Evolutionary conservation across 768 basidiomycete genomes (phyloP), one percentile per base, ranked within the genome.

Genomic region (Cyclocybe cylindracea): DNA sequence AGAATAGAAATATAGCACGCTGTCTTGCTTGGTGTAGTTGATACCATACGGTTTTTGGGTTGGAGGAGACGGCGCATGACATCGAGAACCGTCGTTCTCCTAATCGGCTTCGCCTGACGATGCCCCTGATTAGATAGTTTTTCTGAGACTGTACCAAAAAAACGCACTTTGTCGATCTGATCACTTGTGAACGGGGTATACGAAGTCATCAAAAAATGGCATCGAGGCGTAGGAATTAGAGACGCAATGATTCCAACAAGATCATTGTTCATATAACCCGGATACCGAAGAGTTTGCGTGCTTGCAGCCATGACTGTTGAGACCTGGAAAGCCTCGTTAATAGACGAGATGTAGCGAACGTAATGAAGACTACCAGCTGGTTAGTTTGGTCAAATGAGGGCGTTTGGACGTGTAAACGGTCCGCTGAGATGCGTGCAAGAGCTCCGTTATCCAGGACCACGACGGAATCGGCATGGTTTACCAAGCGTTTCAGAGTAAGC

Each of bases 211-310:
- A 99, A 80, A 79, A 98, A 98, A 70, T 99, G 96, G 66, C 95
- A 98, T 44, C 95, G 82, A 24, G 96, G 96, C 3, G 96, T 98
- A 2, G 96, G 96, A 58, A 99, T 98, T 46, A 99, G 82, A 11
- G 92, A 94, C 5, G 96, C 94, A 50, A 98, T 89, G 56, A 99
- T 95, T 24, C 95, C 93, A 58, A 98, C 95, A 35, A 98, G 83
- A 64, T 99, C 96, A 61, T 98, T 99, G 77, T 98, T 98, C 95
- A 98, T 98, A 70, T 98, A 98, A 44, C 94, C 92, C 0, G 96
- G 96, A 72, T 97, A 99, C 61, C 96, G 84, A 19, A 99, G 81
- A 10, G 96, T 98, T 63, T 95, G 93, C 0, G 96, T 99, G 56
- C 92, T 95, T 9, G 95, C 96, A 8, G 96, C 90, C 84, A 99